Evolutionary conservation across 1,284 basidiomycete genomes (phyloP).

Genomic region (Meripilus lineatus): DNA sequence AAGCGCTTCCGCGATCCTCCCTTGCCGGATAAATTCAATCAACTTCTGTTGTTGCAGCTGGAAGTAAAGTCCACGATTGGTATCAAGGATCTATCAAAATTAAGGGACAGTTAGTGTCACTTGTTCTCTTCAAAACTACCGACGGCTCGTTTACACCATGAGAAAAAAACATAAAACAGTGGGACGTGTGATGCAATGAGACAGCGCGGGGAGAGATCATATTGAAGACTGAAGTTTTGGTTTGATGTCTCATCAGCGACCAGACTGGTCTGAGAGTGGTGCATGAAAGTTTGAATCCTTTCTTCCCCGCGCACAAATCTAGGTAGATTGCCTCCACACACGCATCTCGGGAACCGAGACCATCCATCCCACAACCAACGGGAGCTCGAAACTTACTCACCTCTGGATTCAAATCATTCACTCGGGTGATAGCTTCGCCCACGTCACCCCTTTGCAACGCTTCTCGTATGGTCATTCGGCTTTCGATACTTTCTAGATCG

Average conservation of each 20-base stretch:
- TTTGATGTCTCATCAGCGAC: conserved; percentile 73
- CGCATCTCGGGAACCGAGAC: conserved; percentile 10
- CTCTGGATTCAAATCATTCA: conserved; percentile 96
- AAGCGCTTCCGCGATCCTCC: conserved; percentile 76
- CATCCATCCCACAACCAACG: too few relatives aligned
- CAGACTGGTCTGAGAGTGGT: conserved; percentile 88
- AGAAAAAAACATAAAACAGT: too few relatives aligned
- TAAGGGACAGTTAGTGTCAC: conserved; percentile 12
- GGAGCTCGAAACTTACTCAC: conserved; percentile 51
- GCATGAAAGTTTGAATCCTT: conserved; percentile 95
- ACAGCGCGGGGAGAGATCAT: too few relatives aligned
- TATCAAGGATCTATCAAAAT: conserved; percentile 98
- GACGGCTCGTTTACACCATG: too few relatives aligned
- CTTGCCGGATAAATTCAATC: conserved; percentile 90
- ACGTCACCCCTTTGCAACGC: conserved; percentile 93
- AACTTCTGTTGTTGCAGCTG: conserved; percentile 91
- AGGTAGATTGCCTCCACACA: neutral
- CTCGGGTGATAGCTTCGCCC: conserved; percentile 87
- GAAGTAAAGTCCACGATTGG: conserved; percentile 87
- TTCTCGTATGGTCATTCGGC: conserved; percentile 90
- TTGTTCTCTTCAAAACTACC: conserved; percentile 13
- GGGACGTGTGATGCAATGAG: too few relatives aligned
- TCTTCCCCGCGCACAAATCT: too few relatives aligned
- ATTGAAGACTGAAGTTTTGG: conserved; percentile 92
- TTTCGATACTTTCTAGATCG: conserved; percentile 90